A percentile compares a stretch with the other conserved stretches of the same genome.
These are phyloP conservation scores for Diplodia mutila DNA, from an alignment of 2,329 filamentous ascomycete genomes.

Conservation along the genomic window DNA sequence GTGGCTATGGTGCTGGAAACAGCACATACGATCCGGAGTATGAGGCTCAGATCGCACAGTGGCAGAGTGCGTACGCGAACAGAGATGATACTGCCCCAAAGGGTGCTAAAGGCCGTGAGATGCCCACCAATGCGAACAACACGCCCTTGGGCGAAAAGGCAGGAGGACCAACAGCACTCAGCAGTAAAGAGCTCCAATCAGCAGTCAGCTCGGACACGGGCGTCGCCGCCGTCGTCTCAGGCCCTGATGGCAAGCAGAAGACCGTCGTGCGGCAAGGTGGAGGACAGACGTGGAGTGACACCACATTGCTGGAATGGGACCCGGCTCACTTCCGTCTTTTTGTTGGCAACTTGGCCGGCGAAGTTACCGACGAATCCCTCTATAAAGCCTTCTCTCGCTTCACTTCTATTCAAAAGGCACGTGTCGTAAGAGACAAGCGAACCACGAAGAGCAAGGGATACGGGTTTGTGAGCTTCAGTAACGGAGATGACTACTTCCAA, in stretches of 20 bases:
- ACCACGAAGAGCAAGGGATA: conserved; percentile 96
- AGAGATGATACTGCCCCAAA: conserved; percentile 58
- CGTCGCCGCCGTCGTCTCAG: conserved; percentile 47
- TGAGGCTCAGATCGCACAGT: conserved; percentile 90
- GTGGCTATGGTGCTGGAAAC: conserved; percentile 41
- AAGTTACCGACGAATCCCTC: conserved; percentile 94
- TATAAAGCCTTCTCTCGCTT: conserved; percentile 92
- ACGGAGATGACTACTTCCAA: conserved; percentile 94
- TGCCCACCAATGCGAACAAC: conserved; percentile 50
- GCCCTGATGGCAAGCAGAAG: conserved; percentile 65
- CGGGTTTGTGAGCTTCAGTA: conserved; percentile 93
- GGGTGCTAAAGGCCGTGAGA: conserved; percentile 42
- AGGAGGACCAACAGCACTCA: conserved; percentile 42
- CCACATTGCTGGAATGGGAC: conserved; percentile 91
- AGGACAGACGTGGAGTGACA: conserved; percentile 90
- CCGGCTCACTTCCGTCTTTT: conserved; percentile 92
- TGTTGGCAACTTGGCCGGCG: conserved; percentile 93
- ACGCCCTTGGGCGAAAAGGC: conserved; percentile 45
- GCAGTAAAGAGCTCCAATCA: conserved; percentile 38
- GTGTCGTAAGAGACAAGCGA: conserved; percentile 92
- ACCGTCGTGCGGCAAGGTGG: conserved; percentile 89
- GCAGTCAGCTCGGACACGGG: conserved; percentile 52
- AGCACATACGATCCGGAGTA: conserved; percentile 71
- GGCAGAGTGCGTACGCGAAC: conserved; percentile 84
- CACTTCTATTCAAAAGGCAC: conserved; percentile 85